phyloP scores from a whole-genome alignment of 208 protist genomes.

The Zelonia costaricensis region DNA sequence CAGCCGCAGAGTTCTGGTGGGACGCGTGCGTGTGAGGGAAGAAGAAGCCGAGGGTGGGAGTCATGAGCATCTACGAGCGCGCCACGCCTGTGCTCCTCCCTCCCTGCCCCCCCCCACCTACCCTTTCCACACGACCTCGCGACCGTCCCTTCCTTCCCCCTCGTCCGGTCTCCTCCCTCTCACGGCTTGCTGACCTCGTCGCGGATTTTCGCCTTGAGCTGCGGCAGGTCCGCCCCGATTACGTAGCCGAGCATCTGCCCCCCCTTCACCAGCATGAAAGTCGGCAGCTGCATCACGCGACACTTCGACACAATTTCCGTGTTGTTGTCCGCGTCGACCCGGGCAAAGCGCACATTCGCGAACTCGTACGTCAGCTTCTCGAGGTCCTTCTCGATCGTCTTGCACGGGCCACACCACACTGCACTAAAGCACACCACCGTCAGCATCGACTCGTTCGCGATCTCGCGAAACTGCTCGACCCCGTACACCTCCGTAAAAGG shows the following conservation, averaged over 20 bases:
- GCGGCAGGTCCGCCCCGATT: constrained; percentile 71
- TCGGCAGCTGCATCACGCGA: constrained; percentile 73
- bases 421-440: constrained; percentile 81
- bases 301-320: constrained; percentile 78
- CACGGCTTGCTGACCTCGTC: constrained; percentile 31
- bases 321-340: constrained; percentile 83
- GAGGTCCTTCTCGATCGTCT: constrained; percentile 70
- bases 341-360: constrained; percentile 65
- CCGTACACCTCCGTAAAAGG: constrained; percentile 76
- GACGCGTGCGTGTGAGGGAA: too few relatives aligned
- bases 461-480: constrained; percentile 68
- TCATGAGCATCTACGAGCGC: too few relatives aligned
- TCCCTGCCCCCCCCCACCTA: too few relatives aligned
- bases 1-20: too few relatives aligned
- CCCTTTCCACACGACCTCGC: too few relatives aligned
- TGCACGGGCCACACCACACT: constrained; percentile 84
- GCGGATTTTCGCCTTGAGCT: constrained; percentile 66
- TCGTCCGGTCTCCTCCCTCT: too few relatives aligned
- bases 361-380: constrained; percentile 82
- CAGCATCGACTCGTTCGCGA: constrained; percentile 54
- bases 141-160: too few relatives aligned
- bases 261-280: constrained; percentile 71
- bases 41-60: too few relatives aligned
- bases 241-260: constrained; percentile 68
- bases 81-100: too few relatives aligned